phyloP scores from a whole-genome alignment of 768 basidiomycete species.

The Dentipellis sp. region DNA sequence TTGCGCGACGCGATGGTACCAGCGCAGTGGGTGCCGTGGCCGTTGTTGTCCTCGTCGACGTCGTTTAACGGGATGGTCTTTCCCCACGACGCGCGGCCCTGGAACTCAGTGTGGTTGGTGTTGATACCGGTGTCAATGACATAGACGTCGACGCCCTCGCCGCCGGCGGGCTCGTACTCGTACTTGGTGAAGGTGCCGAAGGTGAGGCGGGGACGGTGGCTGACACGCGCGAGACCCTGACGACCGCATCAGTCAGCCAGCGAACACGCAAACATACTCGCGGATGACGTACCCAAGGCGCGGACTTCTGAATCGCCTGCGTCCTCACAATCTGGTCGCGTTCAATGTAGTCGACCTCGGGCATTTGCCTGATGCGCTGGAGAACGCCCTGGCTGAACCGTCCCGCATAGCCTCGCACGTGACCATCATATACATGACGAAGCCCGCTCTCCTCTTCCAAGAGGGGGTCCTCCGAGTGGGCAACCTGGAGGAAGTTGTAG shows the following conservation, averaged over 20 bases:
- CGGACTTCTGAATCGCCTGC: slow-evolving; percentile 55
- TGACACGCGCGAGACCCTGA: slow-evolving; percentile 92
- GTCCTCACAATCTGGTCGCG: slow-evolving; percentile 88
- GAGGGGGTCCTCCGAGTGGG: slow-evolving; percentile 47
- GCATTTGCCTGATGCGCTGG: slow-evolving; percentile 67
- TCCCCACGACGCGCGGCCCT: slow-evolving; percentile 88
- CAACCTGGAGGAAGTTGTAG: slow-evolving; percentile 63
- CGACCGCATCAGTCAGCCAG: slow-evolving; percentile 12
- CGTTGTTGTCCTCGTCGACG: slow-evolving; percentile 85
- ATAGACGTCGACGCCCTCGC: slow-evolving; percentile 90
- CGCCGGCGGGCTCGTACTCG: slow-evolving; percentile 59
- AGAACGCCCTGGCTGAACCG: slow-evolving; percentile 62
- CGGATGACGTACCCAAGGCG: slow-evolving; percentile 69
- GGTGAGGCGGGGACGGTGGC: slow-evolving; percentile 68
- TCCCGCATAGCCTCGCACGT: slow-evolving; percentile 75
- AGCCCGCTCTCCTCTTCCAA: slow-evolving; percentile 46
- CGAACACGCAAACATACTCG: neutral
- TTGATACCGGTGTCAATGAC: slow-evolving; percentile 89
- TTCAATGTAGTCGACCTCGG: slow-evolving; percentile 91
- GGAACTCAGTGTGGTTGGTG: slow-evolving; percentile 74
- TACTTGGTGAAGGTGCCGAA: slow-evolving; percentile 84
- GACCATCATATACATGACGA: slow-evolving; percentile 68
- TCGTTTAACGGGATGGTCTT: slow-evolving; percentile 83
- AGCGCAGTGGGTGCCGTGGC: slow-evolving; percentile 92
- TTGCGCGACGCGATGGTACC: slow-evolving; percentile 91